A percentile compares a stretch with the other conserved stretches of the same genome.
phyloP scores from a whole-genome alignment of 2,329 filamentous ascomycete genomes.

The Exophiala xenobiotica region DNA sequence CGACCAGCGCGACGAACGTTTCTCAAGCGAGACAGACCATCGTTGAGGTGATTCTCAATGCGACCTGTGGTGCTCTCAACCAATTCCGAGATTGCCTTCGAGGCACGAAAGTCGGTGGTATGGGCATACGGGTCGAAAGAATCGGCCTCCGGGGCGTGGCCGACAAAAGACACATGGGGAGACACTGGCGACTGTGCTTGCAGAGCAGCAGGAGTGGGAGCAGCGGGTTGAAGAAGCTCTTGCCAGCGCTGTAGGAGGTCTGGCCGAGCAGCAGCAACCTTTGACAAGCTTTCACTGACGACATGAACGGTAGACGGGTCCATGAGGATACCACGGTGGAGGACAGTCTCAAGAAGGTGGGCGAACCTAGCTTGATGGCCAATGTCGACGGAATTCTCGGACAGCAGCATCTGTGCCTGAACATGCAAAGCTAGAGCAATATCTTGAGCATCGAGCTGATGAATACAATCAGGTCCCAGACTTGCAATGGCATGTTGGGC shows the following conservation, averaged over 20 bases:
- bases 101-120: conserved; percentile 90
- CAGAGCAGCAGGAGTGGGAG: conserved; percentile 38
- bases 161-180: conserved; percentile 52
- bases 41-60: conserved; percentile 70
- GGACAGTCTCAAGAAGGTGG: conserved; percentile 60
- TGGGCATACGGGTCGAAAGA: conserved; percentile 87
- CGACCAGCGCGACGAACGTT: conserved; percentile 91
- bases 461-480: conserved; percentile 59
- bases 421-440: conserved; percentile 62
- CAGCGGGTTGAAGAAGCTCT: conserved; percentile 44
- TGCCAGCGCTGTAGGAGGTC: conserved; percentile 58
- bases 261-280: conserved; percentile 48
- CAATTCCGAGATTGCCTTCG: conserved; percentile 83
- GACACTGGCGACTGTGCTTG: conserved; percentile 42
- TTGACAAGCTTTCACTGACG: conserved; percentile 59
- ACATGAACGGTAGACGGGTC: conserved; percentile 56
- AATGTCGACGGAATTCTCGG: conserved; percentile 48
- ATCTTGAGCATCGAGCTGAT: conserved; percentile 51
- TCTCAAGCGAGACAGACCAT: conserved; percentile 78
- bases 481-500: conserved; percentile 61
- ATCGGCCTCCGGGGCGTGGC: conserved; percentile 69
- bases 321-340: conserved; percentile 53
- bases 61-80: conserved; percentile 77
- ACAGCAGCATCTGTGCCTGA: conserved; percentile 51
- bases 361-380: conserved; percentile 61